Base-by-base conservation (phyloP, 2,329 filamentous ascomycete species). In the Trichoderma hamatum region DNA sequence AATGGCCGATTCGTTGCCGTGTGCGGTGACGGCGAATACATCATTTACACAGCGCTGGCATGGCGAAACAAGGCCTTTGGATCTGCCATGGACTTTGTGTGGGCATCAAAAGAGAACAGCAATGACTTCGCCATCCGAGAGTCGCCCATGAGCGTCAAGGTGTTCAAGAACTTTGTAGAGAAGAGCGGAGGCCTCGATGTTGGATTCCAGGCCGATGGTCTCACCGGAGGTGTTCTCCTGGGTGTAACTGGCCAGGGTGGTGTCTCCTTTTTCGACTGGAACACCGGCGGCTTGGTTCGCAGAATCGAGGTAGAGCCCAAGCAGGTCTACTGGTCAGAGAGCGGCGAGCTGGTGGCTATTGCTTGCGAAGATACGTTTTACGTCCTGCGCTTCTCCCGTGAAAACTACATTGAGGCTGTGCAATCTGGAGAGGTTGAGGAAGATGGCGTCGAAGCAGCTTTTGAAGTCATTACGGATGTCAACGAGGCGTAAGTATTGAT, bases 31-130 rank as follows among this genome's bases (percentile, higher is more conserved):
- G 96, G 96, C 71, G 96, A 99, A 81, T 99, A 97, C 82, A 98
- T 98, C 79, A 97, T 98, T 76, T 98, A 98, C 83, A 98, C 96
- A 32, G 94, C 96, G 68, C 86, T 98, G 69, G 95, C 95, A 3
- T 97, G 96, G 88, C 90, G 96, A 78, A 98, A 99, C 82, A 97
- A 98, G 84, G 94, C 94, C 3, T 99, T 99, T 76, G 96, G 96
- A 26, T 94, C 93, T 51, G 96, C 95, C 7, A 83, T 98, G 64
- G 96, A 99, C 81, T 99, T 99, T 79, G 94, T 92, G 13, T 99
- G 96, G 96, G 95, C 92, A 0, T 93, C 92, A 55, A 97, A 97
- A 81, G 95, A 97, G 69, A 97, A 97, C 82, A 97, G 93, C 83
- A 98, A 97, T 80, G 96, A 99, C 79, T 98, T 97, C 77, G 96